phyloP scores from a whole-genome alignment of 306 rosid genomes.

The Ormosia semicastrata region DNA sequence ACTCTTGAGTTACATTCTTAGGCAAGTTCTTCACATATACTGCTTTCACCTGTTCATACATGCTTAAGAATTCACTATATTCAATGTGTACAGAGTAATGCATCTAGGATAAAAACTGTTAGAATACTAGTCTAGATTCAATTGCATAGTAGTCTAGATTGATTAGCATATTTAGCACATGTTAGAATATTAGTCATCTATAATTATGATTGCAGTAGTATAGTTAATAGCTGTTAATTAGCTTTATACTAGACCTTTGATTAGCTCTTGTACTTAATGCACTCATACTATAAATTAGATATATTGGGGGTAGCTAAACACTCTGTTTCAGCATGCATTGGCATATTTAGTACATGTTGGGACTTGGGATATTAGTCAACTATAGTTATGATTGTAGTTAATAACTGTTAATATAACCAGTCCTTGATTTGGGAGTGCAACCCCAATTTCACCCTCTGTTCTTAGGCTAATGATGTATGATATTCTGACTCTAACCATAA shows the following conservation, averaged over 20 bases:
- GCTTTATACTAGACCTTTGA: background rate
- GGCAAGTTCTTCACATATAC: slow-evolving; percentile 92
- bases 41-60: slow-evolving; percentile 74
- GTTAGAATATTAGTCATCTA: slow-evolving; percentile 1
- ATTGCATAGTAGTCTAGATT: background rate
- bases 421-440: too few species aligned
- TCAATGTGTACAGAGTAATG: slow-evolving; percentile 18
- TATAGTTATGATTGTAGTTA: background rate
- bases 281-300: background rate
- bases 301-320: background rate
- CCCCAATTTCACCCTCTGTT: too few species aligned
- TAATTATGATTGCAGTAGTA: background rate
- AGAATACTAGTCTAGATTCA: background rate
- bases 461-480: too few species aligned
- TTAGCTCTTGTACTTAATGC: background rate
- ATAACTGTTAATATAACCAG: background rate
- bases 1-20: slow-evolving; percentile 85
- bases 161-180: background rate
- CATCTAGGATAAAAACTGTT: slow-evolving; percentile 15
- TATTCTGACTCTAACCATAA: too few species aligned
- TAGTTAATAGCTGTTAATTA: background rate
- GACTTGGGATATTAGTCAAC: background rate
- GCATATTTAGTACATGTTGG: background rate
- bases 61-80: slow-evolving; percentile 14
- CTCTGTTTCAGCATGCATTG: background rate